These are phyloP conservation scores for Triangularia setosa DNA, from an alignment of 2,329 filamentous ascomycete species.

Conservation along the genomic window DNA sequence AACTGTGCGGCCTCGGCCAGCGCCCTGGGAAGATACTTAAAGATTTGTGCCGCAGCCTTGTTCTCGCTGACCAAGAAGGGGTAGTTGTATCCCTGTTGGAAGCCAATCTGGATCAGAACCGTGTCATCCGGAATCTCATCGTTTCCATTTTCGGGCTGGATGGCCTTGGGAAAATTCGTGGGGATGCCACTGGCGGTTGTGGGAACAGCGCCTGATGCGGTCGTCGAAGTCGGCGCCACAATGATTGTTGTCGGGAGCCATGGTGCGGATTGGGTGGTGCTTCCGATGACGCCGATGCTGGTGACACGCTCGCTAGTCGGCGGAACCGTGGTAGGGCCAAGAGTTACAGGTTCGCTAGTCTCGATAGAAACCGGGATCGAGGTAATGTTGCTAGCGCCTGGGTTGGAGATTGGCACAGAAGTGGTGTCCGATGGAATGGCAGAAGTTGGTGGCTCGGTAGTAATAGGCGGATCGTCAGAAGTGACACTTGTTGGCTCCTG, in stretches of 20 bases:
- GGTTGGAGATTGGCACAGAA: not conserved
- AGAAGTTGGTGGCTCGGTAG: not conserved
- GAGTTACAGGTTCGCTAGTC: not conserved
- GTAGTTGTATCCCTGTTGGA: slow-evolving; percentile 78
- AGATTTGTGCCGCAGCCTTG: slow-evolving; percentile 78
- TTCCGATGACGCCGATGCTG: slow-evolving; percentile 12
- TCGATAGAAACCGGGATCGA: not conserved
- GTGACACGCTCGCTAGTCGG: slow-evolving; percentile 13
- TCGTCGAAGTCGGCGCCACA: slow-evolving; percentile 46
- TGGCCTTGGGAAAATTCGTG: slow-evolving; percentile 66
- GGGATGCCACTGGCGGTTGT: slow-evolving; percentile 47
- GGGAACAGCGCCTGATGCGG: slow-evolving; percentile 20
- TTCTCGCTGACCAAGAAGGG: slow-evolving; percentile 70
- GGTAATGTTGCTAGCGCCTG: slow-evolving; percentile 4
- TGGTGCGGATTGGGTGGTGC: slow-evolving; percentile 39
- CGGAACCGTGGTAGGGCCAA: not conserved
- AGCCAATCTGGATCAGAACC: slow-evolving; percentile 77
- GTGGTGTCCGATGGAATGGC: not conserved
- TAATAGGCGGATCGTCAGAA: not conserved
- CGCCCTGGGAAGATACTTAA: slow-evolving; percentile 69
- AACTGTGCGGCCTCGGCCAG: slow-evolving; percentile 63
- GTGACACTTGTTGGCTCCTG: not conserved
- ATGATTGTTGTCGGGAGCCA: slow-evolving; percentile 61
- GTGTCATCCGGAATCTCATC: slow-evolving; percentile 56
- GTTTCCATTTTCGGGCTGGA: slow-evolving; percentile 62